Conservation (phyloP, 2,329 filamentous ascomycete species). For the Paraphaeosphaeria minitans region DNA sequence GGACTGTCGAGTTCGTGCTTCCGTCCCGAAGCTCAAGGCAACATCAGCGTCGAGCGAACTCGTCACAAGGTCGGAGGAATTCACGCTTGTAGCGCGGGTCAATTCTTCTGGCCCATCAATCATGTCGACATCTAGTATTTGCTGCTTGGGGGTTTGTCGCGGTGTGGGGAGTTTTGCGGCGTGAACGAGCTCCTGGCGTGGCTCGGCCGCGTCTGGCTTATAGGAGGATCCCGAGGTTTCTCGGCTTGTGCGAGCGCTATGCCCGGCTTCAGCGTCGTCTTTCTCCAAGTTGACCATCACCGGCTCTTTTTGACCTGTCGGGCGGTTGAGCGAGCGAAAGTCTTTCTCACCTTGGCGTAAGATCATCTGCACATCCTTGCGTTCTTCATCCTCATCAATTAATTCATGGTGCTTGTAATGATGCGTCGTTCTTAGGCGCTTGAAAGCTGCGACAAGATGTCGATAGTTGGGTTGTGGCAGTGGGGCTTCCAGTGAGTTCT, state of each 20-base stretch:
- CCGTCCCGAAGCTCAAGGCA: background rate
- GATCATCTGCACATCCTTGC: background rate
- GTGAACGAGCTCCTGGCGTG: background rate
- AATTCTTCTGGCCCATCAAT: background rate
- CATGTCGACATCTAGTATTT: background rate
- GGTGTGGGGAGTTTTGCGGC: slow-evolving; percentile 1
- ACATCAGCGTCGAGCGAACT: background rate
- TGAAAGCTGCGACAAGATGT: slow-evolving; percentile 2
- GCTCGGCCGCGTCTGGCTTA: background rate
- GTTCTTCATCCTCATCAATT: slow-evolving; percentile 7
- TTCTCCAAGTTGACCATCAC: background rate
- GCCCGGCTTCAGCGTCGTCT: background rate
- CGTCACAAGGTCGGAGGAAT: background rate
- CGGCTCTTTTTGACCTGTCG: background rate
- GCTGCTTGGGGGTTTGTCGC: background rate
- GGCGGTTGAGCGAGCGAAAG: background rate
- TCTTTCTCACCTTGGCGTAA: background rate
- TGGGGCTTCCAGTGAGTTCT: background rate
- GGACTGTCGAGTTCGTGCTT: background rate
- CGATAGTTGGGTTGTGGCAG: slow-evolving; percentile 8
- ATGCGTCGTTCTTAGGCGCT: background rate
- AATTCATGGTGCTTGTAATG: slow-evolving; percentile 2
- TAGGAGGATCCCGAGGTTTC: background rate
- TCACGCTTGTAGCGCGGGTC: background rate
- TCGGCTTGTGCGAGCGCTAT: background rate